Base-by-base conservation (phyloP, 2,329 filamentous ascomycete genomes). In the Pezicula rhizophila region DNA sequence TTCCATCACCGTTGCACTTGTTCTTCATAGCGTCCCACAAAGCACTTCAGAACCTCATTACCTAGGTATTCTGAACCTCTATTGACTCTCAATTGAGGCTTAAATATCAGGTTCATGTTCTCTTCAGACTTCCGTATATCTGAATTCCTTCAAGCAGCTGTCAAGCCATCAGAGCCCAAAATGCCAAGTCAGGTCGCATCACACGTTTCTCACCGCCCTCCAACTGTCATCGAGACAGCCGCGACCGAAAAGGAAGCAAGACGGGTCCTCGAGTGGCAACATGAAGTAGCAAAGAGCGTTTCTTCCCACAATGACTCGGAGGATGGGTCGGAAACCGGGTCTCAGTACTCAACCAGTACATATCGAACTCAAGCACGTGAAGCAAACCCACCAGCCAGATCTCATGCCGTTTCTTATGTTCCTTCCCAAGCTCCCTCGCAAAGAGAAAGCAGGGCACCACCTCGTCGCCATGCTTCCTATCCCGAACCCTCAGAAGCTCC, bases 241-340 rank as follows among this genome's bases (percentile, higher is more conserved):
- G 48, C 54, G 2, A 53, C 57, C 2, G 56, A 57, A 20, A 61
- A 63, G 41, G 62, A 68, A 35, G 58, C 55, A 5, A 56, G 56
- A 14, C 53, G 64, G 6, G 73, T 78, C 15, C 62, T 76, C 47
- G 70, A 66, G 41, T 73, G 70, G 69, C 68, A 68, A 52, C 59
- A 68, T 37, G 62, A 67, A 38, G 66, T 70, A 34, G 68, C 67
- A 15, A 42, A 54, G 17, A 62, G 58, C 28, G 52, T 59, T 6
- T 52, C 52, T 43, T 46, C 45, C 39, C 18, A 42, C 7, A 12
- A 23, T 10, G 40, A 10, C 8, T 26, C 40, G n/a, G 40, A 42
- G 12, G 18, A 11, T 7, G 20, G 40, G 14, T 23, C 46, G 17
- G 20, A 33, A 25, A 17, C 46, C 20, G 40, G 15, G 5, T 42